Percentiles rank a stretch among this genome's conserved stretches.
These are phyloP conservation scores for Ceriops tagal DNA, from an alignment of 345 rosid species.

Conservation along the genomic window DNA sequence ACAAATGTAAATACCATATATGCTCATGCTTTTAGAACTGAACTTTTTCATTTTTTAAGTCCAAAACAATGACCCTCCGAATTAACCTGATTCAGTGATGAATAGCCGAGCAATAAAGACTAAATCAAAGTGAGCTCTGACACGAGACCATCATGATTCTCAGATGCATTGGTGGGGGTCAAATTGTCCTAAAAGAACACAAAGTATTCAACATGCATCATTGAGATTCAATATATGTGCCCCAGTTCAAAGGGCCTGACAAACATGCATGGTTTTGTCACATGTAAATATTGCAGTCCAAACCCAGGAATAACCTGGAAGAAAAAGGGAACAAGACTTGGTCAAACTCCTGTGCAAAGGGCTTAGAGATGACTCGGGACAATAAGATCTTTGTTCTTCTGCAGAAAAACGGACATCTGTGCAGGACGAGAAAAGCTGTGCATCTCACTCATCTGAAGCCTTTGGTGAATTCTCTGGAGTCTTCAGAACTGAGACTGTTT, in stretches of 20 bases:
- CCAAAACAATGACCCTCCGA: no score
- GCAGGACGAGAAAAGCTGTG: constrained; percentile 1
- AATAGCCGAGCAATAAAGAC: no score
- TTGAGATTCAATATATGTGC: constrained; percentile 11
- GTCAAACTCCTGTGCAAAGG: constrained; percentile 29
- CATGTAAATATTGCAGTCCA: constrained; percentile 21
- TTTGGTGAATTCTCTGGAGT: constrained; percentile 86
- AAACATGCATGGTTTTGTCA: constrained; percentile 18
- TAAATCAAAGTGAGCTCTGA: no score
- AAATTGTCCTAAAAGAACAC: not conserved
- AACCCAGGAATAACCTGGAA: constrained; percentile 20
- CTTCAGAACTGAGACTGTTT: constrained; percentile 39
- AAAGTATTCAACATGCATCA: constrained; percentile 2
- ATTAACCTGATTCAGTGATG: no score
- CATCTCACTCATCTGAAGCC: constrained; percentile 22
- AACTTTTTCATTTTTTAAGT: no score
- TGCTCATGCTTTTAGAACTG: no score
- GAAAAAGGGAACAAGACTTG: constrained; percentile 20
- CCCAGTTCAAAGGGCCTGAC: constrained; percentile 18
- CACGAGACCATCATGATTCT: no score
- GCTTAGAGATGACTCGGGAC: constrained; percentile 11
- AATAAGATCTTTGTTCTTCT: constrained; percentile 9
- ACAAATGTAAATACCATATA: no score
- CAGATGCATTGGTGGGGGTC: not conserved
- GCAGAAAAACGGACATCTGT: not conserved